Conservation (phyloP, 192 early-diverging fungal genomes). For the Dispira parvispora region DNA sequence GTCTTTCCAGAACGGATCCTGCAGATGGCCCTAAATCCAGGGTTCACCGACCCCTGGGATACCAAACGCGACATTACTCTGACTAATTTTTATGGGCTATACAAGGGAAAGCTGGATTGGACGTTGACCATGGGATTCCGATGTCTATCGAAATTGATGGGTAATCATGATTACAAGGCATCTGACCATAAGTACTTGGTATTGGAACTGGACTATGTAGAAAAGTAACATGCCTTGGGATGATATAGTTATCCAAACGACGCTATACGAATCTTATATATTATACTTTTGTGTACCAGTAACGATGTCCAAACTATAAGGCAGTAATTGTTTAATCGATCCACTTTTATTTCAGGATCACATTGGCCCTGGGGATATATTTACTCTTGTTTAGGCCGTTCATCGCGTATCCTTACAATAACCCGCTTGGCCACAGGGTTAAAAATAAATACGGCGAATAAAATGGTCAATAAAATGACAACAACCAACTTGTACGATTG, state of each 20-base stretch:
- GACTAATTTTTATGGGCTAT: slow-evolving; percentile 43
- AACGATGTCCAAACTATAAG: too few species aligned
- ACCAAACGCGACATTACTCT: slow-evolving; percentile 41
- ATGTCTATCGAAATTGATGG: slow-evolving; percentile 31
- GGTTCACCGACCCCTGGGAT: slow-evolving; percentile 59
- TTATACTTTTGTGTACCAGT: too few species aligned
- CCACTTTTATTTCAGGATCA: too few species aligned
- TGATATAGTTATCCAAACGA: not conserved
- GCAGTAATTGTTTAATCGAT: too few species aligned
- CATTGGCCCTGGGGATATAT: too few species aligned
- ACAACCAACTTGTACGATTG: not conserved
- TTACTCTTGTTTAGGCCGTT: too few species aligned
- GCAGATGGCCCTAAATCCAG: slow-evolving; percentile 42
- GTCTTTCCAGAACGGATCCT: slow-evolving; percentile 21
- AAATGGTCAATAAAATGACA: not conserved
- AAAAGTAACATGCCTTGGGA: not conserved
- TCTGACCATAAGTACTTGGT: slow-evolving; percentile 60
- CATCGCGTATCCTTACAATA: not conserved
- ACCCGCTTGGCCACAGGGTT: not conserved
- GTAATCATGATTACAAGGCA: slow-evolving; percentile 41
- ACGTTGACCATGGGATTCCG: slow-evolving; percentile 40
- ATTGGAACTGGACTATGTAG: slow-evolving; percentile 25
- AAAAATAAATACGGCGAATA: not conserved
- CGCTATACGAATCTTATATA: not conserved
- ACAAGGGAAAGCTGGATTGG: slow-evolving; percentile 58